phyloP scores from a whole-genome alignment of 805 yeast genomes.

The Candida parachauliodes region DNA sequence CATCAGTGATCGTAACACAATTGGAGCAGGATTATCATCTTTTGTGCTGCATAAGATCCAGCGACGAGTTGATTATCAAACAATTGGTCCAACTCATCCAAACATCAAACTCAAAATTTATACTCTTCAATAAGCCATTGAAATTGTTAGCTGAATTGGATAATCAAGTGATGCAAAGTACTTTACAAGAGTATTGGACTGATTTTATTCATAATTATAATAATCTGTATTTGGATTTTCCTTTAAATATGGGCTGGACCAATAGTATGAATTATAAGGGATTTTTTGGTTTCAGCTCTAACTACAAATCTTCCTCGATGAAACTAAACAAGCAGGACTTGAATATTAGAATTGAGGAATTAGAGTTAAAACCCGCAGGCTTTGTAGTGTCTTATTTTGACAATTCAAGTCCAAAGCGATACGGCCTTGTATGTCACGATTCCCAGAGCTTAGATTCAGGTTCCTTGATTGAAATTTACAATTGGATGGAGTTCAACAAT shows the following conservation, averaged over 20 bases:
- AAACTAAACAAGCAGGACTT: slow-evolving; percentile 19
- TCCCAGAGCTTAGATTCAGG: slow-evolving; percentile 4
- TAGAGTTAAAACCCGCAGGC: slow-evolving; percentile 18
- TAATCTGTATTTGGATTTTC: slow-evolving; percentile 16
- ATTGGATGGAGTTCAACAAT: slow-evolving; percentile 30
- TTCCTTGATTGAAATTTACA: slow-evolving; percentile 22
- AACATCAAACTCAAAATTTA: slow-evolving; percentile 23
- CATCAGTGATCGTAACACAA: slow-evolving; percentile 22
- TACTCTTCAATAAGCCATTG: slow-evolving; percentile 25
- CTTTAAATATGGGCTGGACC: slow-evolving; percentile 30
- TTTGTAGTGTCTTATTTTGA: slow-evolving; percentile 27
- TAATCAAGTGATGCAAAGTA: slow-evolving; percentile 12
- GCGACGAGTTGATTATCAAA: slow-evolving; percentile 16
- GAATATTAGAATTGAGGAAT: slow-evolving; percentile 11
- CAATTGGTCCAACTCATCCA: slow-evolving; percentile 24
- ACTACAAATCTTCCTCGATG: slow-evolving; percentile 28
- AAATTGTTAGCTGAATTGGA: slow-evolving; percentile 16
- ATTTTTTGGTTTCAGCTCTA: slow-evolving; percentile 25
- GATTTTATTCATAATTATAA: slow-evolving; percentile 27
- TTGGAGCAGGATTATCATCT: slow-evolving; percentile 24
- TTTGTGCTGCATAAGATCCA: slow-evolving; percentile 23
- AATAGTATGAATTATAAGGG: slow-evolving; percentile 33
- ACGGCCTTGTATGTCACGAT: slow-evolving; percentile 25
- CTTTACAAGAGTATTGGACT: slow-evolving; percentile 25
- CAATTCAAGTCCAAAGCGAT: slow-evolving; percentile 23